A percentile compares a stretch with the other conserved stretches of the same genome.
These are phyloP conservation scores for Podospora sp. DNA, from an alignment of 495 filamentous ascomycete species.

Conservation along the genomic window DNA sequence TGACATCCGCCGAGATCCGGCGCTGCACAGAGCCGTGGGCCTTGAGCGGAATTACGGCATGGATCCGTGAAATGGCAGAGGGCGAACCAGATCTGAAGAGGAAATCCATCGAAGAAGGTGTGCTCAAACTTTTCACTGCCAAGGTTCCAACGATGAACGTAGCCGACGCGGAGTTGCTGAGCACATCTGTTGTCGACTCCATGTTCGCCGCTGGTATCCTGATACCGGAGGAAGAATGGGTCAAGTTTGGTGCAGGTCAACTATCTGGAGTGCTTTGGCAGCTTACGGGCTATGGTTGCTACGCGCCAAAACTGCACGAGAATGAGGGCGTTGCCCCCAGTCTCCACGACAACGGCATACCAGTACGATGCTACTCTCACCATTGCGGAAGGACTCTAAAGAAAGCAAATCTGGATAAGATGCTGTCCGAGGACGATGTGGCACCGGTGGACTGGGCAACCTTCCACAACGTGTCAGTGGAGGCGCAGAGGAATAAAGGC, in stretches of 20 bases:
- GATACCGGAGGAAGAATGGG: constrained; percentile 94
- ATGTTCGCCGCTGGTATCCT: constrained; percentile 82
- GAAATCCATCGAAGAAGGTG: constrained; percentile 78
- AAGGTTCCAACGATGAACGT: constrained; percentile 99
- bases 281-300: constrained; percentile 90
- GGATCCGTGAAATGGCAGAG: constrained; percentile 86
- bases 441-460: constrained; percentile 85
- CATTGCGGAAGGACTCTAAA: constrained; percentile 93
- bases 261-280: constrained; percentile 91
- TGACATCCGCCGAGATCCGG: constrained; percentile 80
- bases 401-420: constrained; percentile 81
- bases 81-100: constrained; percentile 80
- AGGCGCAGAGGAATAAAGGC: constrained; percentile 63
- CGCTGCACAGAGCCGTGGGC: constrained; percentile 92
- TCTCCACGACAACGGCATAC: constrained; percentile 46
- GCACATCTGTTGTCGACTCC: constrained; percentile 72
- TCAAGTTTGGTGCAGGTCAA: constrained; percentile 77
- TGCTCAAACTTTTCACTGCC: constrained; percentile 88
- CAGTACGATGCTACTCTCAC: constrained; percentile 87
- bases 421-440: constrained; percentile 66
- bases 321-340: constrained; percentile 52
- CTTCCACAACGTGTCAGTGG: constrained; percentile 84
- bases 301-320: constrained; percentile 79
- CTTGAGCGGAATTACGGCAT: constrained; percentile 80
- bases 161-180: constrained; percentile 89